These are phyloP conservation scores for Torulaspora delbrueckii DNA, from an alignment of 805 yeast species.

Conservation along the genomic window DNA sequence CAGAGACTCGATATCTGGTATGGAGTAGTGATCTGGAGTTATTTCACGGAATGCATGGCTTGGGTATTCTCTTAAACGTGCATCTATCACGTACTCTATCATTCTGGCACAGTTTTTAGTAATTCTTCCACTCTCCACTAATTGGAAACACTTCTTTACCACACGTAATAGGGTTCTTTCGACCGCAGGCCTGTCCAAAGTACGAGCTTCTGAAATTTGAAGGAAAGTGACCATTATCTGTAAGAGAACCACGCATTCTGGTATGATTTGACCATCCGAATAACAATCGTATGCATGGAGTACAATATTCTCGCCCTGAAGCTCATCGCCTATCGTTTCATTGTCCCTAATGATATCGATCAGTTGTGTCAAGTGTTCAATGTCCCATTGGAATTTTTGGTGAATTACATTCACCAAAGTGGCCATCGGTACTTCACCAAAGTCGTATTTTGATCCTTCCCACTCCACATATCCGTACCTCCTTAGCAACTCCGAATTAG, in stretches of 20 bases:
- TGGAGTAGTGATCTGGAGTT: conserved; percentile 13
- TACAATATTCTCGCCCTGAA: conserved; percentile 39
- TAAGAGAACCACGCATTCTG: conserved; percentile 53
- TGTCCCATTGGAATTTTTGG: conserved; percentile 20
- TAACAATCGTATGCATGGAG: conserved; percentile 62
- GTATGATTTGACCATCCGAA: conserved; percentile 49
- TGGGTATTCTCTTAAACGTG: conserved; percentile 48
- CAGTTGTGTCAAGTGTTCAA: conserved; percentile 36
- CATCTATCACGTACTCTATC: conserved; percentile 27
- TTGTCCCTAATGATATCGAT: conserved; percentile 31
- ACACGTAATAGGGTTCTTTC: conserved; percentile 43
- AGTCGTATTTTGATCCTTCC: conserved; percentile 67
- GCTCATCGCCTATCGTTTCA: conserved; percentile 35
- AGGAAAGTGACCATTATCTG: conserved; percentile 44
- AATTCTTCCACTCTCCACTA: conserved; percentile 47
- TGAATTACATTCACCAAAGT: conserved; percentile 34
- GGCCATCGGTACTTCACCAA: conserved; percentile 63
- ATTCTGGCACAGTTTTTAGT: conserved; percentile 37
- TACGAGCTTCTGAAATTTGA: conserved; percentile 25
- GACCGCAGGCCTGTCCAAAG: conserved; percentile 19
- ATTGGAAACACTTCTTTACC: conserved; percentile 55
- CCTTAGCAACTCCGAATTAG: conserved; percentile 85
- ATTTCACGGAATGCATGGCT: conserved; percentile 29
- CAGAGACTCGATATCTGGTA: conserved; percentile 23
- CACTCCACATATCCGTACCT: conserved; percentile 87